Evolutionary conservation across 257 asterid genomes (phyloP), one percentile per base, ranked within the genome.

Genomic region (Jacaranda mimosifolia): DNA sequence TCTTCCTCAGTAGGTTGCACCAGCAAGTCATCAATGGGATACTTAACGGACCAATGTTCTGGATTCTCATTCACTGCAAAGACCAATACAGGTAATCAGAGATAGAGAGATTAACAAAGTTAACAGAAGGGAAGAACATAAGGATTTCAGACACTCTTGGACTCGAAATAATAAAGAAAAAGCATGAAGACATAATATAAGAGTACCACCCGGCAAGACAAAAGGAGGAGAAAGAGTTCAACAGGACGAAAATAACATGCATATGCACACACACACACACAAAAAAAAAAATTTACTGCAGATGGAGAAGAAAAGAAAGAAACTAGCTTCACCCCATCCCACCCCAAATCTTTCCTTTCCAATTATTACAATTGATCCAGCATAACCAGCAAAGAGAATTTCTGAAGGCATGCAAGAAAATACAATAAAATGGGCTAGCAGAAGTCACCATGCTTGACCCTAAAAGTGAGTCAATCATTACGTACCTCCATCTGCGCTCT

Each of bases 21-120:
- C 82, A 90, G 77, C 80, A 92, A 86, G 84, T 94, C 99, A 21
- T 94, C 98, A 77, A 92, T 86, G 39, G 99, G 99, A 83, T 89
- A 94, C 86, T 83, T 90, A 56, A 84, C 75, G 64, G 82, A 73
- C 77, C 64, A 81, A 81, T 81, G 85, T 75, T 87, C 87, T 67
- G 74, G 77, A 58, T 79, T 82, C 85, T 83, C 86, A 75, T 80
- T 77, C 68, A 77, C 96, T 89, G 89, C 81, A 85, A 69, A 68
- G 5, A 70, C 35, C 77, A 75, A 73, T 21, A 64, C 58, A 82
- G 72, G 69, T 76, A 68, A 72, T 53, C 45, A 32, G n/a, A 64
- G 68, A 65, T 26, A 3, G n/a, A n/a, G n/a, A n/a, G 9, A 72
- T 26, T 0, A 12, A 63, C 21, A 69, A 15, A 7, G 68, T 59